Percentiles rank a stretch among this genome's conserved stretches.
phyloP scores from a whole-genome alignment of 1,284 basidiomycete genomes.

The Schizopora paradoxa region DNA sequence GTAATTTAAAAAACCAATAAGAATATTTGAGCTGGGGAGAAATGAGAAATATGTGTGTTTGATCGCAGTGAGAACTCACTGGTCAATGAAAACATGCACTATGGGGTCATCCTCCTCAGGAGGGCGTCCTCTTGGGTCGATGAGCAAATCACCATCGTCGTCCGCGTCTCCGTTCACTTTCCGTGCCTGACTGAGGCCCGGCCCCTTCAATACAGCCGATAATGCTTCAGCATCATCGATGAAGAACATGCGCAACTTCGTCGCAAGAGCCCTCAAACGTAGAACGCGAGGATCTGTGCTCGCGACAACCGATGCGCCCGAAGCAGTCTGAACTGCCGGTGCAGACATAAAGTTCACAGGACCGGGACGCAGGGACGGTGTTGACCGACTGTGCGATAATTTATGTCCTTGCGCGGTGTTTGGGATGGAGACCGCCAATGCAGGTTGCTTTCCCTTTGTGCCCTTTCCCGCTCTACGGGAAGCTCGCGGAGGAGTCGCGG shows the following conservation, averaged over 20 bases:
- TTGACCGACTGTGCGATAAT: slow-evolving; percentile 16
- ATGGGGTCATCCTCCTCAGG: slow-evolving; percentile 47
- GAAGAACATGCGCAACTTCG: slow-evolving; percentile 25
- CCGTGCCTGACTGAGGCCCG: no score
- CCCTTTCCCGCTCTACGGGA: slow-evolving; percentile 1
- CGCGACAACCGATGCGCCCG: no score
- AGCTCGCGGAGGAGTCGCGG: slow-evolving; percentile 14
- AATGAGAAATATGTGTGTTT: slow-evolving; percentile 6
- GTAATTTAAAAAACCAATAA: slow-evolving; percentile 69
- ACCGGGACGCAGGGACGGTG: slow-evolving; percentile 14
- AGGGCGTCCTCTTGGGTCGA: slow-evolving; percentile 43
- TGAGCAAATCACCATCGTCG: slow-evolving; percentile 25
- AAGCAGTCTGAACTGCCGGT: no score
- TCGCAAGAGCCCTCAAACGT: slow-evolving; percentile 28
- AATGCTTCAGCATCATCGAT: slow-evolving; percentile 24
- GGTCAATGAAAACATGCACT: slow-evolving; percentile 83
- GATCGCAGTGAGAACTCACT: slow-evolving; percentile 42
- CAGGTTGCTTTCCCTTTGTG: slow-evolving; percentile 13
- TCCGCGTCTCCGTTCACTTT: slow-evolving; percentile 15
- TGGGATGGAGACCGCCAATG: slow-evolving; percentile 11
- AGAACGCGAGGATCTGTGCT: slow-evolving; percentile 36
- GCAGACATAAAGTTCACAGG: no score
- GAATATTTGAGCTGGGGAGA: slow-evolving; percentile 68
- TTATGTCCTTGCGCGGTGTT: slow-evolving; percentile 3
- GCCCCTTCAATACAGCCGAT: slow-evolving; percentile 43